phyloP scores from a whole-genome alignment of 2,329 filamentous ascomycete species.

The Colletotrichum somersetense region DNA sequence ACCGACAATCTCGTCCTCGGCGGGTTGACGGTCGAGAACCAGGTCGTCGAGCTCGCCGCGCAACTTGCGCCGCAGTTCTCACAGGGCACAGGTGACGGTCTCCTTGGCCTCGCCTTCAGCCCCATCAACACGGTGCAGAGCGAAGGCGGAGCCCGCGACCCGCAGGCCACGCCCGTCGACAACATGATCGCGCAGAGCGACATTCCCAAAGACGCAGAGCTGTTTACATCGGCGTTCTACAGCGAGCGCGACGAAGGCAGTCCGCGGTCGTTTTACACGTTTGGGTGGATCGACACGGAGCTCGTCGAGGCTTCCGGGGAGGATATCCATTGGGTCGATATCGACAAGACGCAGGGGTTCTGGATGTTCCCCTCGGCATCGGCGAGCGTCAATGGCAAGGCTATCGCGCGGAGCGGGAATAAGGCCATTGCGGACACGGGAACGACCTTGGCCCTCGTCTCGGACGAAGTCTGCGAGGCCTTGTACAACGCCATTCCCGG shows the following conservation, averaged over 20 bases:
- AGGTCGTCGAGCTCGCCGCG: conserved; percentile 76
- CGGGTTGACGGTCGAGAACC: conserved; percentile 69
- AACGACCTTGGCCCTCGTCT: conserved; percentile 71
- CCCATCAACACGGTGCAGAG: conserved; percentile 71
- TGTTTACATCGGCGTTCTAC: conserved; percentile 37
- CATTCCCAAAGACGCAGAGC: conserved; percentile 74
- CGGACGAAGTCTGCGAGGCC: conserved; percentile 43
- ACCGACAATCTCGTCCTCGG: conserved; percentile 77
- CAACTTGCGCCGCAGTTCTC: conserved; percentile 69
- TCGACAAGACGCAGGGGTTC: conserved; percentile 74
- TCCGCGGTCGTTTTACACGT: conserved; percentile 76
- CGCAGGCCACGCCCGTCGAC: conserved; percentile 80
- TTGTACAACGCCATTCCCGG: conserved; percentile 46
- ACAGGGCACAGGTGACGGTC: conserved; percentile 71
- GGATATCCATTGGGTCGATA: conserved; percentile 69
- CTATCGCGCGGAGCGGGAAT: conserved; percentile 53
- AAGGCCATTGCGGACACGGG: conserved; percentile 70
- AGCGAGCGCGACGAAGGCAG: conserved; percentile 57
- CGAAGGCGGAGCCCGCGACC: conserved; percentile 58
- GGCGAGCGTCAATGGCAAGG: conserved; percentile 65
- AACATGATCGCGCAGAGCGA: conserved; percentile 76
- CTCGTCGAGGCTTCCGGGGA: conserved; percentile 70
- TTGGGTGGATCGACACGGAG: conserved; percentile 74
- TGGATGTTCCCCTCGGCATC: conserved; percentile 74
- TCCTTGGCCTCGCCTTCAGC: conserved; percentile 77